Evolutionary conservation across 176 grass and related monocot species (phyloP).

Genomic region (Ensete glaucum): DNA sequence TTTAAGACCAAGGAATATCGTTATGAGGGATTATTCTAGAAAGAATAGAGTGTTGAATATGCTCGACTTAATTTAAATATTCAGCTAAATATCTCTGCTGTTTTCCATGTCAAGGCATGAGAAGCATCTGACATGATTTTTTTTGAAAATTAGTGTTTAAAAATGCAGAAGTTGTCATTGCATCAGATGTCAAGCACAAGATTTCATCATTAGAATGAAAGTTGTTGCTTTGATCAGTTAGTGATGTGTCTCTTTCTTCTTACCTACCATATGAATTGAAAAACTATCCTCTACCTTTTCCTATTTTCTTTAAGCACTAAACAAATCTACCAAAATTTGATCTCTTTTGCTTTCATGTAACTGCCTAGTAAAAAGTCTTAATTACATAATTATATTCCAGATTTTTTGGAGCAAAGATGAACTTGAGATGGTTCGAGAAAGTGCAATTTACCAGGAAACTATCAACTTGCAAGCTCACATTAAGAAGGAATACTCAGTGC

Average conservation of each 20-base stretch:
- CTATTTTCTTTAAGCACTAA: background rate
- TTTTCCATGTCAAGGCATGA: background rate
- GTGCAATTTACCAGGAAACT: slow-evolving; percentile 32
- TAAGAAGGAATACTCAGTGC: slow-evolving; percentile 30
- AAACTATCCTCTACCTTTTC: background rate
- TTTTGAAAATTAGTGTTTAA: background rate
- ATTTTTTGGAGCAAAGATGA: slow-evolving; percentile 44
- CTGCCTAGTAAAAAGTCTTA: background rate
- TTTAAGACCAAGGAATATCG: background rate
- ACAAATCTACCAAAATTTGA: too few species aligned
- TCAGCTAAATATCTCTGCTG: background rate
- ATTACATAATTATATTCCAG: slow-evolving; percentile 11
- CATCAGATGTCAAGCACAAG: background rate
- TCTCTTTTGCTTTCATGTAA: background rate
- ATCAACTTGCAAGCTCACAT: slow-evolving; percentile 17
- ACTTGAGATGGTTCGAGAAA: slow-evolving; percentile 29
- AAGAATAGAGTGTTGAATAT: background rate
- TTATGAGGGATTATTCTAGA: background rate
- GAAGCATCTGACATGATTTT: background rate
- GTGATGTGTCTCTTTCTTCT: background rate
- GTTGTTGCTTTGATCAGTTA: background rate
- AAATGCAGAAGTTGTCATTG: background rate
- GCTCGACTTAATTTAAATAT: background rate
- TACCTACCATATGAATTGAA: background rate
- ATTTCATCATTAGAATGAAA: background rate